Base-by-base conservation (phyloP, 371 early-diverging fungal genomes). In the Aphelidium insulamus region DNA sequence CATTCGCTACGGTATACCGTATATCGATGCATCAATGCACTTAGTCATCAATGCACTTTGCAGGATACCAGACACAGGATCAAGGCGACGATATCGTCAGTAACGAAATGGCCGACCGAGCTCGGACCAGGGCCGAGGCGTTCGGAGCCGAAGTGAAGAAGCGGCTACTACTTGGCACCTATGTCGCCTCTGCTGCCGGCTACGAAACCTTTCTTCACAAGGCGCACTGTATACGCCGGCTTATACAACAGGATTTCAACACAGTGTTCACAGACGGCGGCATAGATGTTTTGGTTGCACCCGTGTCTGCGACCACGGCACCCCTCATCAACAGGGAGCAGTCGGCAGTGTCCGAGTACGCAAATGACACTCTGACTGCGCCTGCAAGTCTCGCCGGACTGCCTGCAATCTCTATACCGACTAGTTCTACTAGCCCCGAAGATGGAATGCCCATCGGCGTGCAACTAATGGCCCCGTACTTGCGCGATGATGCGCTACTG, bases 291-390 rank as follows among this genome's bases (percentile, higher is more conserved):
- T 39, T 86, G 8, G 37, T 86, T 12, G 66, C 72, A 0, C 86
- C 87, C 0, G 62, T 73, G 19, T 57, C 77, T 0, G 61, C 67
- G 4, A 59, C 62, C 2, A 38, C 64, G 0, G 82, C 86, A 18
- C 85, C 77, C 1, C 44, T 34, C 5, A 33, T 58, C 5, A 40
- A 35, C 6, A 46, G 44, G 33, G 23, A 16, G n/a, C 14, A 11
- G 42, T 36, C 36, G 3, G 29, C 28, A 0, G 45, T 58, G 12
- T 45, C 57, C 26, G 69, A 65, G 7, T 87, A 76, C 40, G 55
- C 77, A 25, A 74, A 81, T 41, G 90, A 88, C 50, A 74, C 82
- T 22, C 64, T 87, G 66, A 86, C 86, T 1, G 68, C 85, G 5
- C 82, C 90, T 4, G 77, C 79, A 5, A 78, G 72, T 41, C 52